phyloP scores from a whole-genome alignment of 345 rosid species.

The Clausena lansium region DNA sequence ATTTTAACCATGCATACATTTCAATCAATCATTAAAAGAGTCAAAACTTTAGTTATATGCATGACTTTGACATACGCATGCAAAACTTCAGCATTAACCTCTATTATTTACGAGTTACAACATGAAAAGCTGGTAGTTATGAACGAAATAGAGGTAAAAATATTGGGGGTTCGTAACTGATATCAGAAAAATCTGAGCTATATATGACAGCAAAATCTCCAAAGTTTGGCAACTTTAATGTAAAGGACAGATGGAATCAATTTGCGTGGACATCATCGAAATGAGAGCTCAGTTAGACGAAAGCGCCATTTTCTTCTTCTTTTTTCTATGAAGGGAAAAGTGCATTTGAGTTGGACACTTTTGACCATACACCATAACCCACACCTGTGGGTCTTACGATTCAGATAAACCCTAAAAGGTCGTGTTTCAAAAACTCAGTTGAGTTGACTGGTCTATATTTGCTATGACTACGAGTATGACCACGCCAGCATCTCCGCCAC shows the following conservation, averaged over 20 bases:
- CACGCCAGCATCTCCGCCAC: conserved; percentile 18
- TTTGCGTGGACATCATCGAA: conserved; percentile 41
- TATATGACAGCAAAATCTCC: conserved; percentile 8
- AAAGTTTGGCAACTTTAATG: neutral
- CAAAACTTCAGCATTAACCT: no score
- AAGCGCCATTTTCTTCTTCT: neutral
- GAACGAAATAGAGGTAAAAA: neutral
- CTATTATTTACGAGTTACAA: no score
- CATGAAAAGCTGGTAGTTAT: neutral
- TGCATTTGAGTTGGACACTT: neutral
- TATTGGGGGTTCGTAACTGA: neutral
- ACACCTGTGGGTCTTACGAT: conserved; percentile 27
- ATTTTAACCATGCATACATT: no score
- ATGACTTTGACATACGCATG: neutral
- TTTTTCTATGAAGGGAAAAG: neutral
- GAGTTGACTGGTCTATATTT: conserved; percentile 14
- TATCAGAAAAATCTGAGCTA: neutral
- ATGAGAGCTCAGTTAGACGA: conserved; percentile 36
- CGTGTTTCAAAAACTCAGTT: neutral
- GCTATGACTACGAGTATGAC: conserved; percentile 11
- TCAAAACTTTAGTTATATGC: neutral
- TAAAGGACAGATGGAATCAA: neutral
- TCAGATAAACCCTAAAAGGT: conserved; percentile 12
- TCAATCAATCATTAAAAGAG: no score
- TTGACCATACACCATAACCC: conserved; percentile 6